Conservation (phyloP, 1,139 yeast species). For the Geotrichum citri-aurantii region DNA sequence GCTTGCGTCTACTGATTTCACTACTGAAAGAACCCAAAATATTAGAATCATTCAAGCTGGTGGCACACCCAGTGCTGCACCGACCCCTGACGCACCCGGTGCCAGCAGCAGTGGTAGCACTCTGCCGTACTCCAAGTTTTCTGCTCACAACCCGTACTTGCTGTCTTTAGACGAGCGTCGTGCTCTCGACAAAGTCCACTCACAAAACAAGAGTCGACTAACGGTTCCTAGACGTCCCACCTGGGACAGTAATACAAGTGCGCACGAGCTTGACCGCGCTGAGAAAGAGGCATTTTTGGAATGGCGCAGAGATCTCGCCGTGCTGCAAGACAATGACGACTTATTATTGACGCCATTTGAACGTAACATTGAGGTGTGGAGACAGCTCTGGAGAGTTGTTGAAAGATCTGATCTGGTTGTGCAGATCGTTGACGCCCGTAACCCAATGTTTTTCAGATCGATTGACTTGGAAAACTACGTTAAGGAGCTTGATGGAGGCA, state of each 20-base stretch:
- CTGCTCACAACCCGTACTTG: conserved; percentile 48
- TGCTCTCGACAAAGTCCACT: conserved; percentile 41
- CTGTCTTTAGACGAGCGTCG: conserved; percentile 64
- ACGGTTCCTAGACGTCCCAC: conserved; percentile 93
- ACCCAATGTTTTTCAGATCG: conserved; percentile 85
- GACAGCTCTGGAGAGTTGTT: conserved; percentile 96
- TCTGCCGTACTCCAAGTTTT: conserved; percentile 23
- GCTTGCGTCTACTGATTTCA: conserved; percentile 91
- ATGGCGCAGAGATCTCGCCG: conserved; percentile 89
- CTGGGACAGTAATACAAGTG: conserved; percentile 69
- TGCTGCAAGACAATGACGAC: conserved; percentile 74
- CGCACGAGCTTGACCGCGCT: conserved; percentile 71
- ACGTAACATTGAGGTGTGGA: conserved; percentile 96
- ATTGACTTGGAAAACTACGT: conserved; percentile 84
- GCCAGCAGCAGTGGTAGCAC: conserved; percentile 25
- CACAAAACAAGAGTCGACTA: conserved; percentile 64
- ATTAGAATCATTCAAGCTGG: conserved; percentile 65
- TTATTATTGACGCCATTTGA: conserved; percentile 92
- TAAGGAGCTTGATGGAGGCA: conserved; percentile 55
- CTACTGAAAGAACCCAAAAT: conserved; percentile 80
- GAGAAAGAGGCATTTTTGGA: conserved; percentile 88
- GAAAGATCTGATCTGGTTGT: conserved; percentile 93
- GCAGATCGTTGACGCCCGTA: conserved; percentile 97
- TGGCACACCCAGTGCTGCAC: conserved; percentile 23
- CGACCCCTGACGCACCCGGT: conserved; percentile 27